Evolutionary conservation across 306 rosid genomes (phyloP).

Genomic region (Prunus davidiana): DNA sequence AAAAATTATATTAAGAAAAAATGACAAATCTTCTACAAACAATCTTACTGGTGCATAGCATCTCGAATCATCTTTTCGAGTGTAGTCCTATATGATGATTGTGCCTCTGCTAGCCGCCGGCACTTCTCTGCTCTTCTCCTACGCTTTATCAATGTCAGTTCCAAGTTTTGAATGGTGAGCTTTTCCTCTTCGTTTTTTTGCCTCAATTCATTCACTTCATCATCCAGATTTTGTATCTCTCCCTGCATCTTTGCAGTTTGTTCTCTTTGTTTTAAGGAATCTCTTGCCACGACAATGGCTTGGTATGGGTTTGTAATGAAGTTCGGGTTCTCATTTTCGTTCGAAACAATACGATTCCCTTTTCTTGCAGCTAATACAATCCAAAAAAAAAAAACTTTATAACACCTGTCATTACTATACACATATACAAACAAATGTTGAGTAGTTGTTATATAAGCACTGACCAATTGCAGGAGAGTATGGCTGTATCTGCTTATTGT

Average conservation of each 20-base stretch:
- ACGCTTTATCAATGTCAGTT: constrained; percentile 61
- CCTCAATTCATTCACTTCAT: constrained; percentile 68
- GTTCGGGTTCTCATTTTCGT: constrained; percentile 81
- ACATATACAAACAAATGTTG: background rate
- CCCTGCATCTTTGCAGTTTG: constrained; percentile 62
- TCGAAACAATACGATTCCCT: constrained; percentile 35
- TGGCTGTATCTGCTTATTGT: constrained; percentile 59
- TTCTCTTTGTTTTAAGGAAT: constrained; percentile 84
- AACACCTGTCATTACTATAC: background rate
- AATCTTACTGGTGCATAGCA: constrained; percentile 93
- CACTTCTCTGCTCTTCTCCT: constrained; percentile 80
- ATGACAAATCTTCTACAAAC: background rate
- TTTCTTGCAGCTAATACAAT: constrained; percentile 51
- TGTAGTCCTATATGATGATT: constrained; percentile 73
- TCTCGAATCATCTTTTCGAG: constrained; percentile 98
- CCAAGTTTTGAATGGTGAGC: constrained; percentile 70
- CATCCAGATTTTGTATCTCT: constrained; percentile 65
- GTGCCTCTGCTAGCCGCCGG: constrained; percentile 87
- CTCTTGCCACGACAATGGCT: constrained; percentile 85
- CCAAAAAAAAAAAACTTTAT: background rate
- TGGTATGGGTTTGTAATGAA: constrained; percentile 61
- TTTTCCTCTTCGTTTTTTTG: constrained; percentile 81
- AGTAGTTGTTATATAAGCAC: constrained; percentile 22
- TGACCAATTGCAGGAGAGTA: constrained; percentile 67
- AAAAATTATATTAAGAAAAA: background rate